Evolutionary conservation across 306 rosid genomes (phyloP).

Genomic region (Pterocarpus santalinus): DNA sequence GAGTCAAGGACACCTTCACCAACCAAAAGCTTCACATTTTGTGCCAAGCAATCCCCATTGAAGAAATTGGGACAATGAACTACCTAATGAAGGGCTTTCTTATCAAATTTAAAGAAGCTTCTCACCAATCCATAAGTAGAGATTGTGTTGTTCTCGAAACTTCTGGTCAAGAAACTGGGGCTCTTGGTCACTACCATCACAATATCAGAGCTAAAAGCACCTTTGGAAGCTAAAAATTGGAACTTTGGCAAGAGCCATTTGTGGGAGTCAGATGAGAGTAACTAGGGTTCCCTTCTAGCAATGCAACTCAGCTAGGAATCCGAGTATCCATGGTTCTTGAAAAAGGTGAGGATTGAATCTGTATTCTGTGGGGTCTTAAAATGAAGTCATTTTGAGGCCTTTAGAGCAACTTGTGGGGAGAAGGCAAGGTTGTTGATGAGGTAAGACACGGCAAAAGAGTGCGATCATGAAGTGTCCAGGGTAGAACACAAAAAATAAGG

Average conservation of each 20-base stretch:
- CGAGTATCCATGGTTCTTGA: neutral
- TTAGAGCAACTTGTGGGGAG: neutral
- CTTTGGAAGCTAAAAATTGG: constrained; percentile 25
- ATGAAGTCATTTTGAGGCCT: neutral
- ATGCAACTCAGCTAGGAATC: neutral
- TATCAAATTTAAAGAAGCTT: constrained; percentile 17
- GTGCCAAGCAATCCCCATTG: neutral
- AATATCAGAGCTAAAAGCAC: constrained; percentile 1
- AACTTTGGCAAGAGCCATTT: neutral
- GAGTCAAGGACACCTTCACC: neutral
- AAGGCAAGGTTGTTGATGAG: neutral
- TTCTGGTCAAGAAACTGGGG: neutral
- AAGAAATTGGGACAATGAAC: neutral
- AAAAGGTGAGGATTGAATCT: neutral
- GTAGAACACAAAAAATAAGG: too few species aligned
- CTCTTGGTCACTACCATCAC: neutral
- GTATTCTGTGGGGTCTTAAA: neutral
- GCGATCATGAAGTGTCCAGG: neutral
- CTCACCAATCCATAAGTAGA: constrained; percentile 22
- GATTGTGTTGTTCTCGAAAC: neutral
- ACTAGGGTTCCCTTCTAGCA: neutral
- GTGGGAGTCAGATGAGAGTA: neutral
- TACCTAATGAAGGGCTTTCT: neutral
- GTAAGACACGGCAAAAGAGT: neutral
- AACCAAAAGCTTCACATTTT: constrained; percentile 15